Evolutionary conservation across 108 stramenopile species (phyloP), one percentile per base, ranked within the genome.

Genomic region (Skeletonema tropicum): DNA sequence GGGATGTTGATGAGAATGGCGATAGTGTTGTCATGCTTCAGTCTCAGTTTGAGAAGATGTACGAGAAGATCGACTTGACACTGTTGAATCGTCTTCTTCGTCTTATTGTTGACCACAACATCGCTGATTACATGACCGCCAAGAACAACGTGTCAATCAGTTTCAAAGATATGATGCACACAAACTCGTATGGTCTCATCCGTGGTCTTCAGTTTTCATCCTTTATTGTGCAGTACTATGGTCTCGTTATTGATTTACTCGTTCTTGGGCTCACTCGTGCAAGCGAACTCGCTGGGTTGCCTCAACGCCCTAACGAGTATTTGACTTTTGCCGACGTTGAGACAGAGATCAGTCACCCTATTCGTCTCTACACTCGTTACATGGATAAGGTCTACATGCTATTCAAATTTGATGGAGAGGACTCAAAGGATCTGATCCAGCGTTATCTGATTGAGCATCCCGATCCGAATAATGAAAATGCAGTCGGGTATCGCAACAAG

Each of bases 111-210:
- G 99, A 99, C 88, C 99, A 99, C 85, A 99, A 98, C 84, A 98
- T 99, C 72, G 98, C 98, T 15, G 98, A 99, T 79, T 99, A 99
- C 87, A 98, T 99, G 93, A 98, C 98, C 13, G 97, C 98, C 12
- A 99, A 99, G 92, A 98, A 98, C 85, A 99, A 98, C 80, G 91
- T 99, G 62, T 94, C 89, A 35, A 89, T 97, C 66, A 83, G 87
- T 30, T 97, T 90, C 94, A 98, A 98, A 83, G 99, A 99, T 72
- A 99, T 99, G 99, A 96, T 97, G 91, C 99, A 99, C 86, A 98
- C 97, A 30, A 99, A 99, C 86, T 85, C 91, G 9, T 99, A 98
- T 79, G 99, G 99, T 8, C 80, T 99, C 64, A 94, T 99, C 74
- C 88, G 99, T 11, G 99, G 99, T 3, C 83, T 99, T 36, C 94